Base-by-base conservation (phyloP, 2,329 filamentous ascomycete genomes). In the Xylariaceae sp. region DNA sequence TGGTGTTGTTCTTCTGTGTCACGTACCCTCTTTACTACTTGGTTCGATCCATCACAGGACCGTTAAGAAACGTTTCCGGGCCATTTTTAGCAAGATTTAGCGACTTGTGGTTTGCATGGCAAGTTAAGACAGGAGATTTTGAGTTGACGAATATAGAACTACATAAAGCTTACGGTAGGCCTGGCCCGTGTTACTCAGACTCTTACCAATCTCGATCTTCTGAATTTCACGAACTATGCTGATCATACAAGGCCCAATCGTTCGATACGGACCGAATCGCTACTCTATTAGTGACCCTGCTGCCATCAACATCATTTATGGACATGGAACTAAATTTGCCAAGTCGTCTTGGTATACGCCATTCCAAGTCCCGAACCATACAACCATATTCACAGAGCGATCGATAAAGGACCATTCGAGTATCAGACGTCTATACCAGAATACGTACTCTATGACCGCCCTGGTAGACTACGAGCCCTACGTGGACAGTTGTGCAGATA, bases 241-340 rank as follows among this genome's bases (percentile, higher is more conserved):
- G 5, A 32, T 3, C 5, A 10, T 37, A 16, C 16, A 14, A 50
- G 66, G 67, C 0, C 49, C 63, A 0, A 57, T 77, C n/a, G 65
- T 76, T 1, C 69, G 74, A 0, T 67, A 76, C 44, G 71, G 69
- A 0, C 73, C 73, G 0, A 65, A 72, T 16, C 67, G 74, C 6
- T 76, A 74, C 44, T 73, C 68, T 27, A 61, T 78, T 48, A 63
- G 63, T 25, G 66, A 73, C 42, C 58, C 64, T 0, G 55, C 65
- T 0, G 71, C 69, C 1, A 50, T 67, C 2, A 72, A 69, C 44
- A 60, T 54, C 0, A 67, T 76, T 17, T 75, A 74, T 49, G 67
- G 68, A 2, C 58, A 61, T 5, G 67, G 67, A 1, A 60, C 53
- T 22, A 53, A 55, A 14, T 66, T 64, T 37, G 17, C 54, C 8